Base-by-base conservation (phyloP, 2,329 filamentous ascomycete species). In the Byssothecium circinans region DNA sequence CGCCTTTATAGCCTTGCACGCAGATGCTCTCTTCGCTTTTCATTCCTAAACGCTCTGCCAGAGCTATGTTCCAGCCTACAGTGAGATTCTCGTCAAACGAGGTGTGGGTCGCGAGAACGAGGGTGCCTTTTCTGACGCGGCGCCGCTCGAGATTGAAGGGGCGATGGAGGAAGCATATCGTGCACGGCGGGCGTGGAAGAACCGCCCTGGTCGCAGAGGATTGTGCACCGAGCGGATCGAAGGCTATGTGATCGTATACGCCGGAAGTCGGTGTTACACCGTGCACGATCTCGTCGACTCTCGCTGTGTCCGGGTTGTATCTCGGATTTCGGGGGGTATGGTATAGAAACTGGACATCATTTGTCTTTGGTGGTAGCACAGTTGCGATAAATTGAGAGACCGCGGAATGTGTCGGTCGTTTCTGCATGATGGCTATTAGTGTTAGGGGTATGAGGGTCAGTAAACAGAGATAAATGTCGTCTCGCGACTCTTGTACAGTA, bases 31-130 rank as follows among this genome's bases (percentile, higher is more conserved):
- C 50, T 0, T 35, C 40, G 3, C 64, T 43, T 23, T 63, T 50
- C 39, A 74, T 52, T 3, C 63, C 65, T 8, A 74, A 49, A 3
- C 63, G 61, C 34, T 33, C 52, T 15, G 69, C 69, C 15, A 74
- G 51, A 5, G 57, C 56, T 3, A 54, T 43, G 35, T 74, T 74
- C 62, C 65, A 73, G 7, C 70, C 71, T 6, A 72, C 66, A 2
- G 71, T 73, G 30, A 74, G 50, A 10, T 67, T 46, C 46, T 73
- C 69, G 36, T 74, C 70, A 36, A 74, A 73, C 6, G 63, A 61
- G 7, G 58, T 64, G 35, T 74, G 70, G 50, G 64, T 69, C 7
- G 69, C 60, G 8, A 73, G 53, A 11, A 71, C 62, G 30, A 69
- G 54, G 1, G 60, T 58, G 17, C 59, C 60, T 41, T 49, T 56